phyloP scores from a whole-genome alignment of 176 grass and related monocot genomes.

The Eragrostis nindensis region DNA sequence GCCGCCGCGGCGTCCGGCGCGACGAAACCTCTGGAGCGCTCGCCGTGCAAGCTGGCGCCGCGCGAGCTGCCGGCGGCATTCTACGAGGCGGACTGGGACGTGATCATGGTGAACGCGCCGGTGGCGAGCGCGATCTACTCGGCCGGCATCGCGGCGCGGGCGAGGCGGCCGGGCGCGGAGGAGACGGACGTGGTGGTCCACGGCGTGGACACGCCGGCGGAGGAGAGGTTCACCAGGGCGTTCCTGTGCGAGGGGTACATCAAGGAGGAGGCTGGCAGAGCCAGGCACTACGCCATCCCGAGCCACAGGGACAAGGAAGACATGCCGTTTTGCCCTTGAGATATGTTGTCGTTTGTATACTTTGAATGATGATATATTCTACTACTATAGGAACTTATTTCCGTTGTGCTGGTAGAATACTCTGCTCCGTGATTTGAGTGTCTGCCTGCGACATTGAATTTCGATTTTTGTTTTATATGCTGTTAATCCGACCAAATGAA shows the following conservation, averaged over 20 bases:
- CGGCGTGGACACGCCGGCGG: slow-evolving; percentile 48
- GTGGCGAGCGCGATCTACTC: slow-evolving; percentile 61
- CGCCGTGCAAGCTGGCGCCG: slow-evolving; percentile 56
- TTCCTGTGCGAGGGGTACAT: slow-evolving; percentile 71
- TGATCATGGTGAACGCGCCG: slow-evolving; percentile 67
- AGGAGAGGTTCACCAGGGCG: slow-evolving; percentile 49
- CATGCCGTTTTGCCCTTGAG: slow-evolving; percentile 65
- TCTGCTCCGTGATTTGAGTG: no score
- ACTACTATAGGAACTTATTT: no score
- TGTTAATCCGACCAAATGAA: no score
- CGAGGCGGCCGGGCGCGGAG: slow-evolving; percentile 32
- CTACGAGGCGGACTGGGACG: slow-evolving; percentile 73
- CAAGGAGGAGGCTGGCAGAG: slow-evolving; percentile 59
- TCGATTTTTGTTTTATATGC: no score
- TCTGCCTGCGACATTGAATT: no score
- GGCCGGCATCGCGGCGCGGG: slow-evolving; percentile 51
- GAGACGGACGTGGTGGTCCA: slow-evolving; percentile 74
- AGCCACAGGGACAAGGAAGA: slow-evolving; percentile 54
- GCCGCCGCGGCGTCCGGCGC: neutral
- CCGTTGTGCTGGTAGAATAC: no score
- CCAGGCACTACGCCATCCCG: slow-evolving; percentile 64
- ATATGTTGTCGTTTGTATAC: neutral
- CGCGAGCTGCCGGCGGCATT: slow-evolving; percentile 59
- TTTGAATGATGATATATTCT: neutral
- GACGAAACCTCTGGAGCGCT: slow-evolving; percentile 5